phyloP scores from a whole-genome alignment of 2,329 filamentous ascomycete genomes.

The Fusarium sp. region DNA sequence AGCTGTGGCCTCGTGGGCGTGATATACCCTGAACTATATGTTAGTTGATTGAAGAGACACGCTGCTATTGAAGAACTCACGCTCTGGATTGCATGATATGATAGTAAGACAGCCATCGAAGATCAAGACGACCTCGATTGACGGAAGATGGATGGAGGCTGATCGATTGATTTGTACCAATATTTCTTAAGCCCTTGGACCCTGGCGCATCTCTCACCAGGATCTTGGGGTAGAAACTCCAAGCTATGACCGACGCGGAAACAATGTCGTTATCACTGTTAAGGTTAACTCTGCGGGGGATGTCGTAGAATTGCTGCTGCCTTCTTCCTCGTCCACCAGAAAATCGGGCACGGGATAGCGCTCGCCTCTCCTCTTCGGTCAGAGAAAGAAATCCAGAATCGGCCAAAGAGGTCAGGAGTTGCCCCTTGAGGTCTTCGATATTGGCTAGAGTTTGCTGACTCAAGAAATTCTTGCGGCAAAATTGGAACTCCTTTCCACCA shows the following conservation, averaged over 20 bases:
- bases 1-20: conserved; percentile 88
- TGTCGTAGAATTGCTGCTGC: conserved; percentile 81
- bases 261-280: conserved; percentile 86
- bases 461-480: conserved; percentile 95
- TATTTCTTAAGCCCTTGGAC: conserved; percentile 85
- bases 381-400: conserved; percentile 87
- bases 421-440: conserved; percentile 95
- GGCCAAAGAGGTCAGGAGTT: conserved; percentile 84
- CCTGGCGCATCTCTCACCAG: conserved; percentile 78
- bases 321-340: conserved; percentile 63
- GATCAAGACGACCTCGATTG: conserved; percentile 76
- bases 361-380: conserved; percentile 76
- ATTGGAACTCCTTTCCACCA: conserved; percentile 82
- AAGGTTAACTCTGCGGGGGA: conserved; percentile 78
- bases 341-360: conserved; percentile 76
- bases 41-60: conserved; percentile 19
- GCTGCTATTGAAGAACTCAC: conserved; percentile 57
- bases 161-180: conserved; percentile 92
- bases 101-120: conserved; percentile 93
- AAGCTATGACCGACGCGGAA: conserved; percentile 85
- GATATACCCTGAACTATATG: conserved; percentile 72
- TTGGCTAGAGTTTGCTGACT: conserved; percentile 88
- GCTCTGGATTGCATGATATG: conserved; percentile 95
- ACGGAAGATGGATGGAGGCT: conserved; percentile 89
- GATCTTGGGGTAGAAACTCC: conserved; percentile 96